A percentile compares a stretch with the other conserved stretches of the same genome.
Evolutionary conservation across 164 flowering plant species (phyloP).

Genomic region (Cinnamomum chago): DNA sequence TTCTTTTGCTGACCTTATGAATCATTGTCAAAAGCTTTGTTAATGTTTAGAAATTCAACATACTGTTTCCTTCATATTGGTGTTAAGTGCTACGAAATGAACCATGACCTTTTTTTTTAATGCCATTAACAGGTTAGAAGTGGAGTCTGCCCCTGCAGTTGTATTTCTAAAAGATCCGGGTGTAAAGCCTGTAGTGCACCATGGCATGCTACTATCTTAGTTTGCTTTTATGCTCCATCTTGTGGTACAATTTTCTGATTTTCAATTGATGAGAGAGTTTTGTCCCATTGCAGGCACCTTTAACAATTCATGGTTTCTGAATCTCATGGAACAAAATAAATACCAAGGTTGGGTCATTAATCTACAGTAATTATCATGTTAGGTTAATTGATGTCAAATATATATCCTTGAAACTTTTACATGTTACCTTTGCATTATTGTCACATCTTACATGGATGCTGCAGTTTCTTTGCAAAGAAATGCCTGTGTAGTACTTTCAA

Average conservation of each 20-base stretch:
- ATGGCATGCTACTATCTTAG: slow-evolving; percentile 41
- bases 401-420: not conserved
- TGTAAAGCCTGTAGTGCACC: slow-evolving; percentile 69
- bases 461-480: not conserved
- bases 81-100: no score
- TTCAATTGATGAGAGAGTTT: not conserved
- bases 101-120: not conserved
- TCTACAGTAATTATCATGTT: not conserved
- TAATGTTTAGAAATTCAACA: not conserved
- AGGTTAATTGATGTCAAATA: not conserved
- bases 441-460: not conserved
- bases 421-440: not conserved
- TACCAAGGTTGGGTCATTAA: slow-evolving; percentile 51
- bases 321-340: slow-evolving; percentile 76
- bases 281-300: slow-evolving; percentile 46
- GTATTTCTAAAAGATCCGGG: slow-evolving; percentile 85
- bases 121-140: slow-evolving; percentile 55
- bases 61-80: not conserved
- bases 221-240: not conserved
- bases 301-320: slow-evolving; percentile 47
- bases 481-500: not conserved
- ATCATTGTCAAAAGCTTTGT: not conserved
- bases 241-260: not conserved
- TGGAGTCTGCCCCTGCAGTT: slow-evolving; percentile 95
- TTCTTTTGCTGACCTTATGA: not conserved